phyloP scores from a whole-genome alignment of 176 grass and related monocot species.

The sorghum (Sorghum bicolor) region DNA sequence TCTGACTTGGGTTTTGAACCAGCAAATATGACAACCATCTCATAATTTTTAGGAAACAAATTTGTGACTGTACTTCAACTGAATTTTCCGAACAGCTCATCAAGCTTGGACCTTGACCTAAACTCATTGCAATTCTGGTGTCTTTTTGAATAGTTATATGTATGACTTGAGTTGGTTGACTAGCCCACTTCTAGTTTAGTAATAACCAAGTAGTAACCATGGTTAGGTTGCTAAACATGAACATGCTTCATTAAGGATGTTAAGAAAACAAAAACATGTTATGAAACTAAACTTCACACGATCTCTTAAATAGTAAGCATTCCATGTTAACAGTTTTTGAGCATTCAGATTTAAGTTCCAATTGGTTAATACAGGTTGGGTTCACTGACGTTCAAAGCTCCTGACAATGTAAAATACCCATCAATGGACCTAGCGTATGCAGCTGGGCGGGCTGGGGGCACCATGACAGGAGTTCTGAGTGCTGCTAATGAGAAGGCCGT shows the following conservation, averaged over 20 bases:
- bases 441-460: constrained; percentile 88
- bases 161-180: not conserved
- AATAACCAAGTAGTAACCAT: constrained; percentile 11
- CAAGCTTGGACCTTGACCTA: not conserved
- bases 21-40: not conserved
- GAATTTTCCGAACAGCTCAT: not conserved
- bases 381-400: constrained; percentile 87
- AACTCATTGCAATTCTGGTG: not conserved
- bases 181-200: not conserved
- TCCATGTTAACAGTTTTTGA: not conserved
- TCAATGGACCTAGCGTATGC: constrained; percentile 92
- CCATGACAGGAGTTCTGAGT: constrained; percentile 99
- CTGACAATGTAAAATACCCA: constrained; percentile 91
- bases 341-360: not conserved
- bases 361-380: constrained; percentile 56
- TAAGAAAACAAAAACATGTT: not conserved
- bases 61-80: not conserved
- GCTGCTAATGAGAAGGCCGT: constrained; percentile 99
- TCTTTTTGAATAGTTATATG: not conserved
- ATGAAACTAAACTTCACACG: not conserved
- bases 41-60: constrained; percentile 5
- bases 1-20: not conserved
- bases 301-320: not conserved
- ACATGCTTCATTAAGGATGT: not conserved
- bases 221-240: not conserved